Percentiles rank a stretch among this genome's conserved stretches.
Evolutionary conservation across 208 protist genomes (phyloP).

Genomic region (Leishmania tarentolae): DNA sequence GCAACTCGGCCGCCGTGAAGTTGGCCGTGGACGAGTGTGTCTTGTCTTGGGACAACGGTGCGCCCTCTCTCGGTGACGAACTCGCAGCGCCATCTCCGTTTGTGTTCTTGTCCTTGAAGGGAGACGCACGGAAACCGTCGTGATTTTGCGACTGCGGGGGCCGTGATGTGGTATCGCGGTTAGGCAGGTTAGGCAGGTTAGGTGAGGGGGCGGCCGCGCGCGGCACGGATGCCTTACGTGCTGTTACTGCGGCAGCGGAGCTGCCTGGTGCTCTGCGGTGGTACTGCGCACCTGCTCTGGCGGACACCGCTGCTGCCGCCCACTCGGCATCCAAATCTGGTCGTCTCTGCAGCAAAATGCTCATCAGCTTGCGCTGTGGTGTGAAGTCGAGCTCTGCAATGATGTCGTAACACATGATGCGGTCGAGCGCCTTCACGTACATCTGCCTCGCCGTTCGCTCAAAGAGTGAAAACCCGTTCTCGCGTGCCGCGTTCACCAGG

Average conservation of each 20-base stretch:
- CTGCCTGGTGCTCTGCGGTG: conserved; percentile 20
- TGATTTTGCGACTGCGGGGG: neutral
- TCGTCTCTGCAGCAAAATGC: conserved; percentile 67
- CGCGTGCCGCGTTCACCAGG: conserved; percentile 73
- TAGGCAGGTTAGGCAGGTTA: no score
- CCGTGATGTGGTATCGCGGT: neutral
- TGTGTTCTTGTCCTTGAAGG: neutral
- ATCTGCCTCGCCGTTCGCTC: conserved; percentile 68
- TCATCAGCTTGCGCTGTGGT: conserved; percentile 87
- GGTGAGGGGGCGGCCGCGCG: neutral
- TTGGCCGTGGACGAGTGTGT: neutral
- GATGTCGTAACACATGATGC: conserved; percentile 80
- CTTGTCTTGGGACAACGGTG: neutral
- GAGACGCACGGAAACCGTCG: neutral
- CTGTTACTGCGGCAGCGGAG: neutral
- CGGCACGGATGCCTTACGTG: neutral
- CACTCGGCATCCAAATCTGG: conserved; percentile 39
- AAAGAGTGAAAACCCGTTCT: conserved; percentile 81
- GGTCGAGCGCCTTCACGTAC: conserved; percentile 59
- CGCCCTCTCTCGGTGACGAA: neutral
- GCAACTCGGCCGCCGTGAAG: neutral
- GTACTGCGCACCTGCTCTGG: conserved; percentile 34
- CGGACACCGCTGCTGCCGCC: conserved; percentile 19
- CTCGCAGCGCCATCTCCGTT: neutral
- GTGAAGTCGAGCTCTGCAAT: conserved; percentile 84